Conservation (phyloP, 1,284 basidiomycete species). For the Austroboletus olivaceoglutinosus region DNA sequence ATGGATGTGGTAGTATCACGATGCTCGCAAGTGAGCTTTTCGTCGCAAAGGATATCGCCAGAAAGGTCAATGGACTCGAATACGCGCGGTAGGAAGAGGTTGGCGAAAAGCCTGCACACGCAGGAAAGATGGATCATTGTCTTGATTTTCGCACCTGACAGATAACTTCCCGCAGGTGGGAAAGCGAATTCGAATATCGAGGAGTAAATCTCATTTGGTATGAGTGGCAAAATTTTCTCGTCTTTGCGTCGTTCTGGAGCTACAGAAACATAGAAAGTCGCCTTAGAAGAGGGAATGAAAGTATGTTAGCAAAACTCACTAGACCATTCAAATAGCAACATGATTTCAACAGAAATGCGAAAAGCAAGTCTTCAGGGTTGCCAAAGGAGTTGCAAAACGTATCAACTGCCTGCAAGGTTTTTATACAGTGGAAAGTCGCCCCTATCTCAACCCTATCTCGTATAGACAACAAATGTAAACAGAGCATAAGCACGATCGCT, state of each 20-base stretch:
- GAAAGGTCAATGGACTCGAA: constrained; percentile 35
- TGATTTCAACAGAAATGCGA: no score
- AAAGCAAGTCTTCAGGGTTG: no score
- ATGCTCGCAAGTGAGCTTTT: no score
- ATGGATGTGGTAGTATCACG: neutral
- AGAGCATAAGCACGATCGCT: no score
- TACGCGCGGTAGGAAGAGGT: constrained; percentile 35
- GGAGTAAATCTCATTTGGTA: constrained; percentile 39
- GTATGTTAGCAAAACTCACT: neutral
- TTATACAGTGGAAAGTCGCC: no score
- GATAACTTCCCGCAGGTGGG: neutral
- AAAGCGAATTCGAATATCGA: constrained; percentile 35
- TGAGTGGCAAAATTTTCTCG: neutral
- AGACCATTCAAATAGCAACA: constrained; percentile 14
- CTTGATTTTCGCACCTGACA: constrained; percentile 8
- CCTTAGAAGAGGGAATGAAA: neutral
- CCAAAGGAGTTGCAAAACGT: no score
- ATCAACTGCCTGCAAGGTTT: no score
- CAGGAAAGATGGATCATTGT: constrained; percentile 34
- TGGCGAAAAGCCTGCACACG: constrained; percentile 45
- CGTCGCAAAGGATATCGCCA: constrained; percentile 4
- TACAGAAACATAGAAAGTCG: neutral
- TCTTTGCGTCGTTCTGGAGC: constrained; percentile 17
- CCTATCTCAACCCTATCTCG: no score
- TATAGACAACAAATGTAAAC: no score